These are phyloP conservation scores for Ormosia semicastrata DNA, from an alignment of 306 rosid species.

Conservation along the genomic window DNA sequence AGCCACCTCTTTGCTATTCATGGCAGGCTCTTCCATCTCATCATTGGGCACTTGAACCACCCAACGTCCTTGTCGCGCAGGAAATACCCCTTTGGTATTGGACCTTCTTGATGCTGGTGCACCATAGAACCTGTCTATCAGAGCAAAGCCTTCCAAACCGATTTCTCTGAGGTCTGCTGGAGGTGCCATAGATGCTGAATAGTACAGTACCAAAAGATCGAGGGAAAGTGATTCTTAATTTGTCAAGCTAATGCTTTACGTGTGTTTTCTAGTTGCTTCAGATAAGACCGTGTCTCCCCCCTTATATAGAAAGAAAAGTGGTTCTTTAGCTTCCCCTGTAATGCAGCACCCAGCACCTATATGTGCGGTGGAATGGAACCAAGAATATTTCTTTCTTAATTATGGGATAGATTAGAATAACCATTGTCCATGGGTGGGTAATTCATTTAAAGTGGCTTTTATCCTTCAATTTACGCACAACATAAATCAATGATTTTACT, in stretches of 20 bases:
- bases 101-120: not conserved
- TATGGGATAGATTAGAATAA: not conserved
- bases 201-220: not conserved
- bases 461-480: not conserved
- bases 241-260: not conserved
- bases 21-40: conserved; percentile 16
- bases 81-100: not conserved
- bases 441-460: not conserved
- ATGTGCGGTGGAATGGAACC: not conserved
- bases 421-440: not conserved
- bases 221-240: not conserved
- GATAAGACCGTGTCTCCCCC: not conserved
- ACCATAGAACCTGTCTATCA: conserved; percentile 16
- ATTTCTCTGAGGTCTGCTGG: conserved; percentile 12
- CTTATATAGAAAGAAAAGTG: not conserved
- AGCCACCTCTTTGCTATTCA: conserved; percentile 14
- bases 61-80: conserved; percentile 8
- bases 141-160: conserved; percentile 22
- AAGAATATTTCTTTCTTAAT: conserved; percentile 11
- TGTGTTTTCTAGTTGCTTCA: not conserved
- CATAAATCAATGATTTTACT: not conserved
- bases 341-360: not conserved
- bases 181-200: conserved; percentile 2
- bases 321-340: conserved; percentile 1
- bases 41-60: conserved; percentile 22